phyloP scores from a whole-genome alignment of 1,139 yeast genomes.

The Candida gigantensis region DNA sequence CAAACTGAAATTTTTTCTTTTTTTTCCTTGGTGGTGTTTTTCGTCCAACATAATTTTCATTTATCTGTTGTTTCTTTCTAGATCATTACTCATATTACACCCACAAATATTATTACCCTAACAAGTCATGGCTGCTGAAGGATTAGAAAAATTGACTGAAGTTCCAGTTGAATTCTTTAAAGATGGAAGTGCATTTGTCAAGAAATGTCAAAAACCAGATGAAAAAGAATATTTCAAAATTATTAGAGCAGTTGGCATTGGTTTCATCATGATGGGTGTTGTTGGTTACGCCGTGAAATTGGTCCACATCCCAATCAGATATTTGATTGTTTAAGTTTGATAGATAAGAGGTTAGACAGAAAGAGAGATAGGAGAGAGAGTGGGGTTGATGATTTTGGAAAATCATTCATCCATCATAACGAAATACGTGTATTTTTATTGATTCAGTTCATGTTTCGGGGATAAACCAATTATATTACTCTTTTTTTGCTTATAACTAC shows the following conservation, averaged over 20 bases:
- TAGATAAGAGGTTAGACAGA: background rate
- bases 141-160: conserved; percentile 82
- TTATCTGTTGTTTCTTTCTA: background rate
- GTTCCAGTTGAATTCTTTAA: conserved; percentile 88
- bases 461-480: too few relatives aligned
- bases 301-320: conserved; percentile 95
- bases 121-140: conserved; percentile 55
- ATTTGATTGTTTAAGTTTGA: conserved; percentile 73
- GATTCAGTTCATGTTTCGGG: background rate
- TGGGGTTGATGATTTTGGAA: too few relatives aligned
- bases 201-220: conserved; percentile 92
- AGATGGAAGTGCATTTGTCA: conserved; percentile 86
- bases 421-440: too few relatives aligned
- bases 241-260: conserved; percentile 94
- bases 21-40: background rate
- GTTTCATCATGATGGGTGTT: conserved; percentile 96
- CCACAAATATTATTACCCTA: conserved; percentile 9
- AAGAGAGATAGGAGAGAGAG: background rate
- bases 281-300: conserved; percentile 95
- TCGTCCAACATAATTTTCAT: background rate
- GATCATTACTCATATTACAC: background rate
- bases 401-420: too few relatives aligned
- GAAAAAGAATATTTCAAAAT: conserved; percentile 84
- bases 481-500: too few relatives aligned
- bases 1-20: background rate